phyloP scores from a whole-genome alignment of 139 green algal genomes.

The Haematococcus lacustris region DNA sequence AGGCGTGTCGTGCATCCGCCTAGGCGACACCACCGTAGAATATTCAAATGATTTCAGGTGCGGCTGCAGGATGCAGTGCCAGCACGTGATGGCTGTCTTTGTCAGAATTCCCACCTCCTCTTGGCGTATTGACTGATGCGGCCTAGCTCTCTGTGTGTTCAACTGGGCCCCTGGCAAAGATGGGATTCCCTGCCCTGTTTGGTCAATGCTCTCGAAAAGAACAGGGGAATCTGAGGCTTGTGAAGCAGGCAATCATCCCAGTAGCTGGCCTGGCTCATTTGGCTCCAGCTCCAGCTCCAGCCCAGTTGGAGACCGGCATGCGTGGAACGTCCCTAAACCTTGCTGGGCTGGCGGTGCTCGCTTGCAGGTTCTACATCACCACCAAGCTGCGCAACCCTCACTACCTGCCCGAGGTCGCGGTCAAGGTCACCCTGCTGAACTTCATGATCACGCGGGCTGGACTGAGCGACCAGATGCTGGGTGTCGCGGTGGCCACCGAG shows the following conservation, averaged over 20 bases:
- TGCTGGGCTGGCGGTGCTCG: background rate
- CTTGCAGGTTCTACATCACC: conserved; percentile 68
- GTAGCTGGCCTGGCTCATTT: background rate
- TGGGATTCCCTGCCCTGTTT: too few species aligned
- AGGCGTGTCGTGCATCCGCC: conserved; percentile 60
- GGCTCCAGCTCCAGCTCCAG: background rate
- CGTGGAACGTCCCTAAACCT: background rate
- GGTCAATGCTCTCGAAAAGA: too few species aligned
- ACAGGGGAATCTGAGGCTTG: too few species aligned
- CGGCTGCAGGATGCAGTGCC: background rate
- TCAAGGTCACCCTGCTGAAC: conserved; percentile 75
- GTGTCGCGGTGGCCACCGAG: conserved; percentile 65
- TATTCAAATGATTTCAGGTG: conserved; percentile 56
- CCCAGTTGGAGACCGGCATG: background rate
- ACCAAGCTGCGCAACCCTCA: conserved; percentile 50
- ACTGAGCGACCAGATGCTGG: conserved; percentile 67
- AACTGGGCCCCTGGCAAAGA: too few species aligned
- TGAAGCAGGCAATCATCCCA: background rate
- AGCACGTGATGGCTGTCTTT: too few species aligned
- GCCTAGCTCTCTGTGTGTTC: too few species aligned
- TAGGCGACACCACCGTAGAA: conserved; percentile 62
- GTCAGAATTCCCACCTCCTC: too few species aligned
- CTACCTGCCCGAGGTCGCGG: conserved; percentile 63
- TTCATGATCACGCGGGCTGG: conserved; percentile 76
- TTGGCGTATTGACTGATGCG: too few species aligned